Conservation (phyloP, 768 basidiomycete genomes). For the Lentinus tigrinus region DNA sequence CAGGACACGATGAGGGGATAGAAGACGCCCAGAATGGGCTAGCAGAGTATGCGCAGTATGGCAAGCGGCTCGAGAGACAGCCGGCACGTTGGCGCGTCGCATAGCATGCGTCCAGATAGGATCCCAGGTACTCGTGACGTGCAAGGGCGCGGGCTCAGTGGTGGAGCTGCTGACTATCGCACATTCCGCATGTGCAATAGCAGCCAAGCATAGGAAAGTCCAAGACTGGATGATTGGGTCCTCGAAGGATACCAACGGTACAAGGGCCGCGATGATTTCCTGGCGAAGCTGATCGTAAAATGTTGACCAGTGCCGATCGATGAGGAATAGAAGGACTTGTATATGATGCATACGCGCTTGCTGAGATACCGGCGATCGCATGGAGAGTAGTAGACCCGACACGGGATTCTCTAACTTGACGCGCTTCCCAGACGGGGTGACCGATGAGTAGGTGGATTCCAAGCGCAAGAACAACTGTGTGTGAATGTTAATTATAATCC, state of each 20-base stretch:
- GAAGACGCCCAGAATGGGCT: slow-evolving; percentile 36
- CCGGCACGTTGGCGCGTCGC: slow-evolving; percentile 65
- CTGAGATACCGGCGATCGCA: slow-evolving; percentile 36
- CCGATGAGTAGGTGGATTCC: slow-evolving; percentile 49
- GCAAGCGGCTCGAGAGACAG: slow-evolving; percentile 77
- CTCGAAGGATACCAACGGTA: slow-evolving; percentile 62
- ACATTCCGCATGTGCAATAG: slow-evolving; percentile 56
- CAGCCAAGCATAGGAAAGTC: slow-evolving; percentile 79
- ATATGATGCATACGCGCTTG: slow-evolving; percentile 50
- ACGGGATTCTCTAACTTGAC: slow-evolving; percentile 60
- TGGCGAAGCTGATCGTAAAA: slow-evolving; percentile 60
- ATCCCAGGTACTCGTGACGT: slow-evolving; percentile 59
- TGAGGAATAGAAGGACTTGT: slow-evolving; percentile 82
- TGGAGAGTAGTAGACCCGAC: slow-evolving; percentile 47
- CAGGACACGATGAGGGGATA: slow-evolving; percentile 59
- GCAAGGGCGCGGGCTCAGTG: slow-evolving; percentile 9
- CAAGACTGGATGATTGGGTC: slow-evolving; percentile 74
- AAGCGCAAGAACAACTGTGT: slow-evolving; percentile 62
- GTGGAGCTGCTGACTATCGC: neutral
- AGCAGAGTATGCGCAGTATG: slow-evolving; percentile 64
- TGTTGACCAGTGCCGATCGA: slow-evolving; percentile 71
- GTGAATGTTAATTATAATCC: neutral
- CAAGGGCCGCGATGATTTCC: slow-evolving; percentile 53
- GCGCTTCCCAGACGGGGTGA: slow-evolving; percentile 47
- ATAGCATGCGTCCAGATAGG: slow-evolving; percentile 81